Base-by-base conservation (phyloP, 805 yeast species). In the Yamadazyma laniorum region DNA sequence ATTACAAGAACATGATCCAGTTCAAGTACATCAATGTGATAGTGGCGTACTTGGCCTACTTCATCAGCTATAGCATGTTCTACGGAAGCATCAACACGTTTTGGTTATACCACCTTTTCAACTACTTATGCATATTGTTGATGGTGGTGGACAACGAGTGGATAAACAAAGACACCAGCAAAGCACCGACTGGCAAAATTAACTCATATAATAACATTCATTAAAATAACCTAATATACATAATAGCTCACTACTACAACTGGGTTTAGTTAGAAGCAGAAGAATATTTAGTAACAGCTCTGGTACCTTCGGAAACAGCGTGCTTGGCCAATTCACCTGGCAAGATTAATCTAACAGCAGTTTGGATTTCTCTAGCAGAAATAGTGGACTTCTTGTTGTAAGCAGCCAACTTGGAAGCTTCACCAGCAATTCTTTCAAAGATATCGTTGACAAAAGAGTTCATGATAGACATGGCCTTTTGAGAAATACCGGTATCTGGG, bases 321-420 rank as follows among this genome's bases (percentile, higher is more conserved):
- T 90, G 97, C 80, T 89, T 89, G 56, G 96, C 96, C 67, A 90
- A 80, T 78, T 90, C 97, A 81, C 97, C 97, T 56, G 98, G 98
- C 59, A 90, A 82, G 72, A 90, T 89, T 63, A 90, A 83, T 80
- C 96, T 87, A 55, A 90, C 97, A 56, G 98, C 97, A 56, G 97
- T 90, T 79, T 90, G 97, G 61, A 90, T 90, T 77, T 90, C 97
- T 77, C 97, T 88, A 47, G 97, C 95, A 54, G 96, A 88, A 63
- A 91, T 90, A 58, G 98, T 90, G 45, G 96, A 87, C 76, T 89
- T 90, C 80, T 89, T 89, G 87, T 90, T 90, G 85, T 90, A 90
- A 65, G 96, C 95, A 73, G 97, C 97, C 61, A 91, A 82, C 76
- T 90, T 91, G 54, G 97, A 90, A 58, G 97, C 96, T 78, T 90